Evolutionary conservation across 306 rosid species (phyloP), one percentile per base, ranked within the genome.

Genomic region (Prunus mume): DNA sequence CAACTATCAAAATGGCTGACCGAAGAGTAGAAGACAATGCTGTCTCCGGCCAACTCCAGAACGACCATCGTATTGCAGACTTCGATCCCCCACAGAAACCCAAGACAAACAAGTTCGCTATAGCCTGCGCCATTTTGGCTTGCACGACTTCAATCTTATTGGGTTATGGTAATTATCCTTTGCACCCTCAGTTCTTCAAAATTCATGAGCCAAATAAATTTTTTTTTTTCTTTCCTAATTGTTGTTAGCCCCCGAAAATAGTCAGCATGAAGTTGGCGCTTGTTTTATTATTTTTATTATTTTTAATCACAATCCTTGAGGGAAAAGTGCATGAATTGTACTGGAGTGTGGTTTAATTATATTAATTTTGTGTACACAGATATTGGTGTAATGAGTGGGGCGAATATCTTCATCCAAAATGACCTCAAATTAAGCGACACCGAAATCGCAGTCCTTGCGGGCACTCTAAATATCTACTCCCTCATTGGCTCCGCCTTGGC

Each of bases 361-460:
- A 34, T 34, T 34, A 34, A 34, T 34, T 34, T 30, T 30, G 41
- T 34, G 8, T 30, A 3, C 8, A 49, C 83, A 89, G 94, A 90
- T 72, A 63, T 87, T 34, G 94, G 91, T 6, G 90, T 83, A 65
- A 87, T 87, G 91, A 89, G 93, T 76, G 89, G 93, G 70, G 93
- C 91, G 0, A 71, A 78, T 0, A 83, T 89, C 2, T 87, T 74
- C 73, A 86, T 90, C 25, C 70, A 82, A 56, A 49, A 83, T 10
- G 90, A 85, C 71, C 79, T 90, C 0, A 82, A 84, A 60, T 32
- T 90, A 2, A 55, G 79, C 0, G 90, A 91, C 64, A 83, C 77
- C 1, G 62, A 88, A 58, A 78, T 84, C 0, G 90, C 85, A 51
- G 51, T 91, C 13, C 68, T 87, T 27, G 45, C 81, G 0, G 96